Evolutionary conservation across 176 grass and related monocot genomes (phyloP).

Genomic region (Eleusine coracana): DNA sequence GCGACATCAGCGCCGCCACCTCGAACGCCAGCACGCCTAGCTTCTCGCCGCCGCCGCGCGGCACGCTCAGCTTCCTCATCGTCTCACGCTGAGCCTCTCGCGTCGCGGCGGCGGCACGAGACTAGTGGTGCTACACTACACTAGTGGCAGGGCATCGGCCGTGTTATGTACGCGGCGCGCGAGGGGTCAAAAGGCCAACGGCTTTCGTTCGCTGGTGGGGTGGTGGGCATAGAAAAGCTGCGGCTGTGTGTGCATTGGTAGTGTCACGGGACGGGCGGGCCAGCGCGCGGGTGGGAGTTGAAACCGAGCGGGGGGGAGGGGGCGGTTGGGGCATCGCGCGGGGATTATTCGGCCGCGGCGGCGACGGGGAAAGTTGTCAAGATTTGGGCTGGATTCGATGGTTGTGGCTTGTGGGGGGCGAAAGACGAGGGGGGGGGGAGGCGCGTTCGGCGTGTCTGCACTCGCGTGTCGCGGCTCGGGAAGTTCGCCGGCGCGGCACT

Average conservation of each 20-base stretch:
- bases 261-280: constrained; percentile 24
- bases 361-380: background rate
- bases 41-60: constrained; percentile 37
- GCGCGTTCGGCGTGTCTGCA: constrained; percentile 1
- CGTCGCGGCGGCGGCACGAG: too few species aligned
- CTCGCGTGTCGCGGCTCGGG: constrained; percentile 11
- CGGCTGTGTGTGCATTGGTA: constrained; percentile 23
- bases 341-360: constrained; percentile 38
- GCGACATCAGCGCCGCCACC: constrained; percentile 64
- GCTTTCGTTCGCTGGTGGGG: constrained; percentile 14
- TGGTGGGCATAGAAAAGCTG: constrained; percentile 8
- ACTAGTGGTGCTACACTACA: too few species aligned
- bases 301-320: constrained; percentile 13
- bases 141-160: background rate
- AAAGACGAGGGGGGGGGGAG: background rate
- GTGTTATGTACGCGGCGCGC: constrained; percentile 16
- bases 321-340: background rate
- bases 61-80: constrained; percentile 57
- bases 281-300: constrained; percentile 33
- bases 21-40: constrained; percentile 65
- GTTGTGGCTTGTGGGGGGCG: background rate
- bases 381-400: background rate
- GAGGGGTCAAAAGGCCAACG: constrained; percentile 40
- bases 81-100: too few species aligned
- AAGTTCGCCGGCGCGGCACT: constrained; percentile 49